Conservation (phyloP, 495 filamentous ascomycete genomes). For the Astrocystis sublimbata region DNA sequence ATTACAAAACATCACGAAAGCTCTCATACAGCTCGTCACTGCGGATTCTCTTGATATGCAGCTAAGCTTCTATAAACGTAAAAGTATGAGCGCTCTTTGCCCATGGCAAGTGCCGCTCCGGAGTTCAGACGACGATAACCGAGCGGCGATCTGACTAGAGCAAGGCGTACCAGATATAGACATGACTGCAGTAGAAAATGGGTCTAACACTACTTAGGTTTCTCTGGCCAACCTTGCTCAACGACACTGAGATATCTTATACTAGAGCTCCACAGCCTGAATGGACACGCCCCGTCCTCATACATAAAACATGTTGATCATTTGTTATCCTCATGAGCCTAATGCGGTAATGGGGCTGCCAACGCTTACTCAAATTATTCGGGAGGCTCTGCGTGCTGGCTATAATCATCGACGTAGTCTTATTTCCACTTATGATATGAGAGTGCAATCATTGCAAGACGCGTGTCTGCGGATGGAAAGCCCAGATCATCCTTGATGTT, state of each 20-base stretch:
- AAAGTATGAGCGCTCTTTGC: neutral
- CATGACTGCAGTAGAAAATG: constrained; percentile 18
- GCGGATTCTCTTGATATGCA: neutral
- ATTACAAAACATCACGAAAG: neutral
- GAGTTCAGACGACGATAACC: constrained; percentile 14
- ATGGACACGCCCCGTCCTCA: neutral
- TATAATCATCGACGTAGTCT: neutral
- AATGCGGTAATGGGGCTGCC: constrained; percentile 8
- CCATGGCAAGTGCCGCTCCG: constrained; percentile 1
- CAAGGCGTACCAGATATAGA: constrained; percentile 12
- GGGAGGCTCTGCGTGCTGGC: constrained; percentile 12
- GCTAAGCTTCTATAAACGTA: neutral
- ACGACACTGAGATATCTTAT: neutral
- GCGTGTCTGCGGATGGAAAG: neutral
- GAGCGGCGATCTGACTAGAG: constrained; percentile 18
- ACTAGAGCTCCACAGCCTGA: neutral
- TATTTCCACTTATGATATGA: neutral
- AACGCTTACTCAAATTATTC: constrained; percentile 11
- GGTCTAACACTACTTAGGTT: neutral
- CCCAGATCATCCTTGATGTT: neutral
- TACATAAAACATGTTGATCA: constrained; percentile 9
- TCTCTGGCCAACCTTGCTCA: constrained; percentile 1
- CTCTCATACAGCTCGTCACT: neutral
- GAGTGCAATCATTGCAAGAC: neutral
- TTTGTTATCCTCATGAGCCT: neutral